phyloP scores from a whole-genome alignment of 768 basidiomycete species.

The Pleurotus pulmonarius region DNA sequence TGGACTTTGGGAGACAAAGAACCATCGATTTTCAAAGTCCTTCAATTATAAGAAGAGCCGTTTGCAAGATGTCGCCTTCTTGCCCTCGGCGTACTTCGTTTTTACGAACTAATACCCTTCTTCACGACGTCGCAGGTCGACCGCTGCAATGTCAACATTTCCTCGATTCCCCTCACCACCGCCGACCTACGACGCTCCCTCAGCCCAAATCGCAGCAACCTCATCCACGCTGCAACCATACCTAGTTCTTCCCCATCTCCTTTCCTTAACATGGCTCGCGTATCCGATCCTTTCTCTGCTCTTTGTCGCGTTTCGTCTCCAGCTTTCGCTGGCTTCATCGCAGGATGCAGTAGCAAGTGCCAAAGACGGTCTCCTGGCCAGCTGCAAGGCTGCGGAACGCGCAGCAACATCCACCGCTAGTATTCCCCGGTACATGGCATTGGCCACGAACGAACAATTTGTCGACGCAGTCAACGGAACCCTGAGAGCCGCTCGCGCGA shows the following conservation, averaged over 20 bases:
- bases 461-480: conserved; percentile 75
- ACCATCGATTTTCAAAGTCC: neutral
- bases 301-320: conserved; percentile 82
- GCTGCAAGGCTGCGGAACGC: conserved; percentile 80
- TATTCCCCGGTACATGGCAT: conserved; percentile 85
- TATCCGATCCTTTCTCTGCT: conserved; percentile 87
- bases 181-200: conserved; percentile 54
- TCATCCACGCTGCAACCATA: conserved; percentile 65
- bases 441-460: conserved; percentile 79
- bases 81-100: conserved; percentile 9
- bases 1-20: conserved; percentile 1
- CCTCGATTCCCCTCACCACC: conserved; percentile 40
- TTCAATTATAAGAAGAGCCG: neutral
- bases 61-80: conserved; percentile 10
- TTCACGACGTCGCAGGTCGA: conserved; percentile 47
- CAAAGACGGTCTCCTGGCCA: conserved; percentile 73
- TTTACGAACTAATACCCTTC: conserved; percentile 10
- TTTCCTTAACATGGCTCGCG: conserved; percentile 88
- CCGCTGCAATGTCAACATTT: conserved; percentile 19
- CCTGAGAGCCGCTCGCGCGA: conserved; percentile 70
- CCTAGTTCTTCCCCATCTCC: conserved; percentile 75
- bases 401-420: conserved; percentile 82
- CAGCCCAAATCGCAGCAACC: conserved; percentile 15
- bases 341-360: conserved; percentile 64
- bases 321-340: conserved; percentile 67